These are phyloP conservation scores for Pleurotus eryngii DNA, from an alignment of 768 basidiomycete genomes.

Conservation along the genomic window DNA sequence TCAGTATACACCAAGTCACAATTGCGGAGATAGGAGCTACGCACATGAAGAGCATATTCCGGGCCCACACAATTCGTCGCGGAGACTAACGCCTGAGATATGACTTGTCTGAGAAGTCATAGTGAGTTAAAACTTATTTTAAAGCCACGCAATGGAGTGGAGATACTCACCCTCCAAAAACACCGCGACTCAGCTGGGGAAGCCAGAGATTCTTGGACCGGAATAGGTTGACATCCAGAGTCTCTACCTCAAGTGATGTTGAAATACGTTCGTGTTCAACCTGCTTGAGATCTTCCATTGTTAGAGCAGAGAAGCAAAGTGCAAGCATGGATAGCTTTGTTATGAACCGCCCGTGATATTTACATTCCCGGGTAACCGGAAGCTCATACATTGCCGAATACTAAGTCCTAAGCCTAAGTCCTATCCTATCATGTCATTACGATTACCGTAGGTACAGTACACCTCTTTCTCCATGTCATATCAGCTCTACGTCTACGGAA, in stretches of 20 bases:
- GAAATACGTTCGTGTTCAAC: conserved; percentile 55
- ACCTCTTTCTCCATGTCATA: conserved; percentile 34
- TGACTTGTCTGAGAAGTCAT: conserved; percentile 57
- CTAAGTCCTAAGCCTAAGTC: too few species aligned
- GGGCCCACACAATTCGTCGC: conserved; percentile 74
- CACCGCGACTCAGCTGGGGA: conserved; percentile 63
- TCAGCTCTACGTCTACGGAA: conserved; percentile 82
- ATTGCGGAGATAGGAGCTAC: conserved; percentile 21
- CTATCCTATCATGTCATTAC: too few species aligned
- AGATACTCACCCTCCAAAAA: conserved; percentile 65
- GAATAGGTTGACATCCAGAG: conserved; percentile 72
- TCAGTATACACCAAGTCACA: conserved; percentile 1
- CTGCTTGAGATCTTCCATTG: conserved; percentile 16
- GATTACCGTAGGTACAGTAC: too few species aligned
- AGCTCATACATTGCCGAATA: background rate
- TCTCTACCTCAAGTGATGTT: conserved; percentile 73
- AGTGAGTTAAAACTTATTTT: background rate
- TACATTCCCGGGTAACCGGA: background rate
- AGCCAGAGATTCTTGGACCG: conserved; percentile 71
- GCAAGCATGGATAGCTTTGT: background rate
- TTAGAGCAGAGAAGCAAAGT: background rate
- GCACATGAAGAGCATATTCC: conserved; percentile 67
- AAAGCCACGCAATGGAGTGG: too few species aligned
- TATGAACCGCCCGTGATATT: conserved; percentile 1
- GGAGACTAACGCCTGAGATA: conserved; percentile 80